phyloP scores from a whole-genome alignment of 345 rosid genomes.

The Litchi chinensis region DNA sequence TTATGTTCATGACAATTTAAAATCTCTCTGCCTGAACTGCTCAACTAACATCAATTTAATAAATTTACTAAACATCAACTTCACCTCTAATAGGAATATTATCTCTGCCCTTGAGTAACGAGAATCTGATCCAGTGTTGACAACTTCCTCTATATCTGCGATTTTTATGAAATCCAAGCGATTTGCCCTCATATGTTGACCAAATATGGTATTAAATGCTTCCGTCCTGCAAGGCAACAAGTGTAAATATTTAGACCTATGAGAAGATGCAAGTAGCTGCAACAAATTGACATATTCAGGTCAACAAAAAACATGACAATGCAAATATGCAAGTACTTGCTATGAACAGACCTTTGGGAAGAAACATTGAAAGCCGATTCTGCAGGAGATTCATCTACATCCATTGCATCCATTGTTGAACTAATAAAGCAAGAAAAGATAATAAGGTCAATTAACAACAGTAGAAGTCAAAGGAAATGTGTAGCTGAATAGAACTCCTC shows the following conservation, averaged over 20 bases:
- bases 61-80: not conserved
- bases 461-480: not conserved
- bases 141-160: slow-evolving; percentile 66
- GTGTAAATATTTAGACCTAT: not conserved
- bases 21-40: not conserved
- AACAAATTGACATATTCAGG: not conserved
- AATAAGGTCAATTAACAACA: not conserved
- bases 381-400: slow-evolving; percentile 66
- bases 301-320: not conserved
- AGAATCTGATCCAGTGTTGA: slow-evolving; percentile 53
- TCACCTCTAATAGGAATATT: slow-evolving; percentile 72
- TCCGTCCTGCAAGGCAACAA: slow-evolving; percentile 51
- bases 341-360: slow-evolving; percentile 55
- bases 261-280: not conserved
- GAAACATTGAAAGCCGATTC: slow-evolving; percentile 49
- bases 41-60: not conserved
- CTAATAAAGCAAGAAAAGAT: slow-evolving; percentile 31
- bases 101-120: slow-evolving; percentile 73
- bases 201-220: slow-evolving; percentile 70
- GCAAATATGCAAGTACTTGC: slow-evolving; percentile 3
- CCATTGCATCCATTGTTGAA: slow-evolving; percentile 68
- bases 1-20: not conserved
- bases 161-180: slow-evolving; percentile 69
- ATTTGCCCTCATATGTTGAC: slow-evolving; percentile 80
- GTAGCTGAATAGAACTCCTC: not conserved